Conservation (phyloP, 108 stramenopile genomes). For the Skeletonema grethae region DNA sequence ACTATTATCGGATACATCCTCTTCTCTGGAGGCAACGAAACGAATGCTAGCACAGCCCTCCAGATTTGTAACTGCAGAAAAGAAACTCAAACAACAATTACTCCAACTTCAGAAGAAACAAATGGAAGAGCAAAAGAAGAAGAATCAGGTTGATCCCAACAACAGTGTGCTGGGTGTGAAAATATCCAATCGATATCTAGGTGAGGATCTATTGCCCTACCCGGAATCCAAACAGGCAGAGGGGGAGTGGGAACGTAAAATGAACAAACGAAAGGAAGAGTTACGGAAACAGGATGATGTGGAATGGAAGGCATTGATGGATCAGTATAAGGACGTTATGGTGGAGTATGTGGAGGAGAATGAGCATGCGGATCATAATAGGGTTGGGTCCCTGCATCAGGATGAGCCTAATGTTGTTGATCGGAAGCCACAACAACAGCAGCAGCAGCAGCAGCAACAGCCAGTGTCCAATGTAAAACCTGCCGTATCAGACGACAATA, state of each 20-base stretch:
- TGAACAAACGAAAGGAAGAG: slow-evolving; percentile 37
- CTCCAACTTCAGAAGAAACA: slow-evolving; percentile 36
- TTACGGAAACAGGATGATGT: slow-evolving; percentile 29
- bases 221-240: slow-evolving; percentile 29
- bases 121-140: slow-evolving; percentile 19
- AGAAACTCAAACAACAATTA: slow-evolving; percentile 46
- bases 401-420: not conserved
- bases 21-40: slow-evolving; percentile 13
- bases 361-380: slow-evolving; percentile 13
- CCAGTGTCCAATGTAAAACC: not conserved
- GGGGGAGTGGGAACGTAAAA: slow-evolving; percentile 26
- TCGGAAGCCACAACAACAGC: not conserved
- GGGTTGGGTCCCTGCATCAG: slow-evolving; percentile 1
- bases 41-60: slow-evolving; percentile 35
- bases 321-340: slow-evolving; percentile 31
- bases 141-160: slow-evolving; percentile 15
- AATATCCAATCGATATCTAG: slow-evolving; percentile 48
- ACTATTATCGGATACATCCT: not conserved
- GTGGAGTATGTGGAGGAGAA: slow-evolving; percentile 11
- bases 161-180: slow-evolving; percentile 38
- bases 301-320: slow-evolving; percentile 38
- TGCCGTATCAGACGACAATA: not conserved
- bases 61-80: slow-evolving; percentile 46
- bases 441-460: not conserved
- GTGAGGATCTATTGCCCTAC: slow-evolving; percentile 47